These are phyloP conservation scores for Cutaneotrichosporon spelunceum DNA, from an alignment of 1,284 basidiomycete genomes.

Conservation along the genomic window DNA sequence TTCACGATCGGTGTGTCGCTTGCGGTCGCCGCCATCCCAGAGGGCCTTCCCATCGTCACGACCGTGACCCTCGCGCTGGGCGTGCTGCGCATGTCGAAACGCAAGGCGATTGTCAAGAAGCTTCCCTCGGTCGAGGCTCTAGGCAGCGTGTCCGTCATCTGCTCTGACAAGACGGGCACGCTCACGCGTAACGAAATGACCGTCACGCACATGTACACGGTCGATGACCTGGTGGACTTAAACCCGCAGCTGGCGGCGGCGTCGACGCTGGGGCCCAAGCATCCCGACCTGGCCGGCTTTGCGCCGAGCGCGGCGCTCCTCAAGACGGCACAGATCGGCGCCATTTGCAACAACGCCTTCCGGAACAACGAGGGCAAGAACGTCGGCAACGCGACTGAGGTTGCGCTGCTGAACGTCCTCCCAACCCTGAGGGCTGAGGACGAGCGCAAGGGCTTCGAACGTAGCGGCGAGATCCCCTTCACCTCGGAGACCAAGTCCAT, in stretches of 20 bases:
- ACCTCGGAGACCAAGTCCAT: constrained; percentile 90
- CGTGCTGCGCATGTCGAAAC: constrained; percentile 86
- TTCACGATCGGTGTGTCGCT: constrained; percentile 98
- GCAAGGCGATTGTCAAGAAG: constrained; percentile 96
- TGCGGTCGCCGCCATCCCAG: constrained; percentile 94
- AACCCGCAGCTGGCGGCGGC: constrained; percentile 55
- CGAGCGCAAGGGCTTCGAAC: constrained; percentile 66
- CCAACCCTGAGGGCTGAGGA: constrained; percentile 67
- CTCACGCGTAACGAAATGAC: constrained; percentile 95
- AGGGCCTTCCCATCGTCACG: constrained; percentile 94
- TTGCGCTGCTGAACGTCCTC: constrained; percentile 83
- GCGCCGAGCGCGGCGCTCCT: constrained; percentile 57
- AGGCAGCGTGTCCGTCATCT: constrained; percentile 91
- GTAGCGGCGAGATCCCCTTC: constrained; percentile 79
- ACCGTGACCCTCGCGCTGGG: constrained; percentile 95
- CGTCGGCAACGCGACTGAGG: constrained; percentile 85
- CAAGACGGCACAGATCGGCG: constrained; percentile 63
- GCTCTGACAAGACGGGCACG: constrained; percentile 98
- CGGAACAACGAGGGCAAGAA: constrained; percentile 69
- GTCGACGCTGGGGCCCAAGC: constrained; percentile 59
- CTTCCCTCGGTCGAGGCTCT: constrained; percentile 91
- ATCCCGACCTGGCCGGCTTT: constrained; percentile 52
- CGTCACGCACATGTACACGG: constrained; percentile 79
- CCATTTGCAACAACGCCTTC: constrained; percentile 59
- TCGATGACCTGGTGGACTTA: constrained; percentile 75